phyloP scores from a whole-genome alignment of 2,329 filamentous ascomycete species.

The Bipolaris gigantea region DNA sequence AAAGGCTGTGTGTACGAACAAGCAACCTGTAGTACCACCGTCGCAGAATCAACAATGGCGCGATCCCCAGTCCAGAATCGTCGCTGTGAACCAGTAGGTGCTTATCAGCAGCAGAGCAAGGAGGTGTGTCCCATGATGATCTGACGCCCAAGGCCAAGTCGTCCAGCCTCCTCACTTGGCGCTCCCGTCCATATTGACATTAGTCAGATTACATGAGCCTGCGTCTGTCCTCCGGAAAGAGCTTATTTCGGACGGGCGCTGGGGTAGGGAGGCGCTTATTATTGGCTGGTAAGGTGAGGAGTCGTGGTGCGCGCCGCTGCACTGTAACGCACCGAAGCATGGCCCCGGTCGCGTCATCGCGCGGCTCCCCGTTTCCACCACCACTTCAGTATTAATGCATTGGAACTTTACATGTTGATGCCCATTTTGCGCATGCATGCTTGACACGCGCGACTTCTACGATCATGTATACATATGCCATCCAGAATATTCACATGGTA shows the following conservation, averaged over 20 bases:
- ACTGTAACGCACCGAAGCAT: constrained; percentile 18
- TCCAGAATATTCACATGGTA: not conserved
- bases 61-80: constrained; percentile 7
- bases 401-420: not conserved
- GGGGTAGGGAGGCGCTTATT: constrained; percentile 24
- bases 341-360: constrained; percentile 21
- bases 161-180: constrained; percentile 40
- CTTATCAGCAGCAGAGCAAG: constrained; percentile 3
- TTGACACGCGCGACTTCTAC: not conserved
- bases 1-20: constrained; percentile 7
- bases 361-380: constrained; percentile 10
- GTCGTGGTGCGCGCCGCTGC: constrained; percentile 21
- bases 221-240: constrained; percentile 32
- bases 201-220: constrained; percentile 41
- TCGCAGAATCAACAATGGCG: constrained; percentile 12
- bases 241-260: constrained; percentile 27
- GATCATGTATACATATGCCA: not conserved
- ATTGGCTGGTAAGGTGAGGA: constrained; percentile 38
- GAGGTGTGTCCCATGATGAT: constrained; percentile 1
- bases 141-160: constrained; percentile 4
- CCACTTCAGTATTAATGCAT: not conserved
- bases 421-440: not conserved
- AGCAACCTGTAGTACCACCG: constrained; percentile 19
- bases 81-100: constrained; percentile 5
- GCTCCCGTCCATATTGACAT: constrained; percentile 33